phyloP scores from a whole-genome alignment of 441 rosid genomes.

The Gossypium davidsonii region DNA sequence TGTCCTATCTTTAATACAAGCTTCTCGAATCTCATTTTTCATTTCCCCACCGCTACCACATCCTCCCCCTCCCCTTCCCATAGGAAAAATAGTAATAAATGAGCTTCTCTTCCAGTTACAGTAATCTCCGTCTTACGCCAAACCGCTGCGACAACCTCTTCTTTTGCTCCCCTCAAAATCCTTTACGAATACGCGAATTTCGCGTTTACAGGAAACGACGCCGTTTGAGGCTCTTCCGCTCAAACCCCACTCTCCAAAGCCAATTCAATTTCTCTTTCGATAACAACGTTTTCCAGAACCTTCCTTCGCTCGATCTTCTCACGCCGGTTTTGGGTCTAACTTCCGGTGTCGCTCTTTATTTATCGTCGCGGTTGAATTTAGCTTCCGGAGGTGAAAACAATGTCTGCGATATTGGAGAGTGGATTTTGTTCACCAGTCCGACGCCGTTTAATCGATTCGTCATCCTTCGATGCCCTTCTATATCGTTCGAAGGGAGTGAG shows the following conservation, averaged over 20 bases:
- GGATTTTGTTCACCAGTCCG: conserved; percentile 77
- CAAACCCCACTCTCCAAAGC: conserved; percentile 24
- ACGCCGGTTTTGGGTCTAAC: conserved; percentile 53
- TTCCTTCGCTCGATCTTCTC: conserved; percentile 34
- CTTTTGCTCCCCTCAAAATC: conserved; percentile 5
- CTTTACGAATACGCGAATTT: conserved; percentile 25
- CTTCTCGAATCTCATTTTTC: neutral
- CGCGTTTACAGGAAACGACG: conserved; percentile 34
- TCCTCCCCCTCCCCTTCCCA: neutral
- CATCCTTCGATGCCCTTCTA: conserved; percentile 73
- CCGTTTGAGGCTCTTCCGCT: conserved; percentile 35
- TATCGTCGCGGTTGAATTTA: conserved; percentile 22
- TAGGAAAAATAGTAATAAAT: neutral
- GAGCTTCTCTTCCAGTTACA: conserved; percentile 14
- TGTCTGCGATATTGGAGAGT: conserved; percentile 46
- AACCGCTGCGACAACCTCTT: conserved; percentile 1
- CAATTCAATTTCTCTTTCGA: conserved; percentile 35
- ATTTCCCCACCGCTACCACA: neutral
- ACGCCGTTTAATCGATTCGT: conserved; percentile 91
- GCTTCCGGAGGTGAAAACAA: conserved; percentile 1
- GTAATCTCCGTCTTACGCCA: conserved; percentile 14
- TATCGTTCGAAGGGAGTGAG: conserved; percentile 45
- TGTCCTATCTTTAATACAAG: neutral
- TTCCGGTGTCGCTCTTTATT: conserved; percentile 49
- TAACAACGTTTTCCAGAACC: conserved; percentile 30